Conservation (phyloP, 306 rosid genomes). For the Lathyrus tuberosus region DNA sequence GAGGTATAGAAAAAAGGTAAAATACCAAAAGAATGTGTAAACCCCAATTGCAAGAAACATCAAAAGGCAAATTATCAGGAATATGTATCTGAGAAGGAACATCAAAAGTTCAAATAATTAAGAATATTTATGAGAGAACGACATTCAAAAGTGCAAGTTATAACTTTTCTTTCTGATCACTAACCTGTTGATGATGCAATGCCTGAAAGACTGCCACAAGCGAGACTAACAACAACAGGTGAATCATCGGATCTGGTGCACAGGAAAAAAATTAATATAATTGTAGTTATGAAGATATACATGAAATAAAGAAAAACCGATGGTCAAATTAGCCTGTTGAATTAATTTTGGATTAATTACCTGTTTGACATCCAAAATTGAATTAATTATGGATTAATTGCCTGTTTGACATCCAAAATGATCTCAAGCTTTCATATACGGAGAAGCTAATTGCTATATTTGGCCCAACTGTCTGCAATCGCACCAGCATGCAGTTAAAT, state of each 20-base stretch:
- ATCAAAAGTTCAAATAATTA: conserved; percentile 34
- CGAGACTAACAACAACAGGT: conserved; percentile 68
- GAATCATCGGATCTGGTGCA: conserved; percentile 76
- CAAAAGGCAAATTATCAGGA: conserved; percentile 35
- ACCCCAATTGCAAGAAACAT: conserved; percentile 38
- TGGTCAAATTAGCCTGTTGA: conserved; percentile 20
- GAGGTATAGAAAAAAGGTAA: conserved; percentile 33
- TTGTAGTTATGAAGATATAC: conserved; percentile 11
- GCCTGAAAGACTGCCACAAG: conserved; percentile 98
- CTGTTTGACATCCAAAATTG: too few species aligned
- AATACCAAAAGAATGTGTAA: conserved; percentile 35
- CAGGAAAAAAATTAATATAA: conserved; percentile 36
- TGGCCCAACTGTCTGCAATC: conserved; percentile 92
- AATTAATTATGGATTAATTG: too few species aligned
- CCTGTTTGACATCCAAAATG: conserved; percentile 87
- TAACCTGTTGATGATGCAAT: conserved; percentile 97
- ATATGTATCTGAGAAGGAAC: conserved; percentile 35
- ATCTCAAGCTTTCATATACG: conserved; percentile 85
- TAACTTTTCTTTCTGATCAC: conserved; percentile 46
- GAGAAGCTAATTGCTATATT: conserved; percentile 93
- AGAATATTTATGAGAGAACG: conserved; percentile 1
- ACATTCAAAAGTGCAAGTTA: conserved; percentile 26
- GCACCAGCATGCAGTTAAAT: conserved; percentile 34
- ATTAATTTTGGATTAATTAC: conserved; percentile 48
- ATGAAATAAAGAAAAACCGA: conserved; percentile 16